These are phyloP conservation scores for Boletus tomentosulus DNA, from an alignment of 768 basidiomycete species.

Conservation along the genomic window DNA sequence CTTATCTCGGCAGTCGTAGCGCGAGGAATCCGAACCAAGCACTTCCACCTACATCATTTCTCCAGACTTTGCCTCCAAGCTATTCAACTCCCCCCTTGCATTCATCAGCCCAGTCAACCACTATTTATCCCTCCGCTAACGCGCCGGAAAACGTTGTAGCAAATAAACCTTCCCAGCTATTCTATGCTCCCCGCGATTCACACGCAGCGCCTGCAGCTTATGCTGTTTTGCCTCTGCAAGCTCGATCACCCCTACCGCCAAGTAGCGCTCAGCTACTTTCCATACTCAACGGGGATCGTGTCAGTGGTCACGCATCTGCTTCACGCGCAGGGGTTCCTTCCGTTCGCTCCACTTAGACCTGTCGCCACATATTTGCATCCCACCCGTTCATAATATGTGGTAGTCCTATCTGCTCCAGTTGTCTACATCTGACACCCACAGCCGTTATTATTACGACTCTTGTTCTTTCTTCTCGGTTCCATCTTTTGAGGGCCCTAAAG, in stretches of 20 bases:
- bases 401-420: slow-evolving; percentile 1
- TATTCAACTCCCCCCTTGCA: slow-evolving; percentile 17
- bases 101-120: slow-evolving; percentile 9
- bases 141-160: slow-evolving; percentile 6
- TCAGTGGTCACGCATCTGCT: slow-evolving; percentile 7
- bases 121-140: slow-evolving; percentile 15
- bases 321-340: slow-evolving; percentile 12
- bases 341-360: slow-evolving; percentile 23
- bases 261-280: slow-evolving; percentile 32
- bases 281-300: slow-evolving; percentile 31
- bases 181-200: slow-evolving; percentile 12
- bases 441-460: slow-evolving; percentile 7
- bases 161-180: slow-evolving; percentile 6
- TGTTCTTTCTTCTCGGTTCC: slow-evolving; percentile 13
- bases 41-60: slow-evolving; percentile 8
- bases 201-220: slow-evolving; percentile 11
- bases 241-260: slow-evolving; percentile 17
- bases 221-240: slow-evolving; percentile 8
- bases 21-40: slow-evolving; percentile 15
- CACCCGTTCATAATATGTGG: slow-evolving; percentile 3
- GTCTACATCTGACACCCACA: neutral
- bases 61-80: slow-evolving; percentile 16
- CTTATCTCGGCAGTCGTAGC: slow-evolving; percentile 10
- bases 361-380: slow-evolving; percentile 19
- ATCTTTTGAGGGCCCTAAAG: slow-evolving; percentile 17